These are phyloP conservation scores for Cyclotella atomus DNA, from an alignment of 108 stramenopile species.

Conservation along the genomic window DNA sequence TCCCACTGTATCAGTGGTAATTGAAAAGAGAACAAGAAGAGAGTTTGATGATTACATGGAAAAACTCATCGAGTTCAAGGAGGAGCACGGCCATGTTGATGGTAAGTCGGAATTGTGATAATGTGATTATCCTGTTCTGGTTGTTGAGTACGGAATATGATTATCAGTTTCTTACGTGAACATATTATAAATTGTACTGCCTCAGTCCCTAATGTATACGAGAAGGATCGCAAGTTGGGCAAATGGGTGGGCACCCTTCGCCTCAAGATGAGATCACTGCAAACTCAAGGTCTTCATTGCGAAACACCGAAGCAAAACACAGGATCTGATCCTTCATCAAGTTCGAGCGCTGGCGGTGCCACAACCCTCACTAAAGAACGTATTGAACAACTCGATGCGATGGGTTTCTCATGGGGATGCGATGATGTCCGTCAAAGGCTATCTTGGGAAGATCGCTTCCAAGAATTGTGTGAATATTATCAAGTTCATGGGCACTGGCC, in stretches of 20 bases:
- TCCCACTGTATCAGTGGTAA: neutral
- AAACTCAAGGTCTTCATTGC: neutral
- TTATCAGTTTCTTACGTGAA: no score
- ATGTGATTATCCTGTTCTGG: neutral
- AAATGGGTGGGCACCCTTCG: slow-evolving; percentile 5
- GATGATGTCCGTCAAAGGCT: neutral
- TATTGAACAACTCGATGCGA: neutral
- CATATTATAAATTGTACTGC: no score
- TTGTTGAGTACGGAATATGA: neutral
- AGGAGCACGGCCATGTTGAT: neutral
- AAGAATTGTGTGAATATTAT: slow-evolving; percentile 1
- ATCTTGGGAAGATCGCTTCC: slow-evolving; percentile 1
- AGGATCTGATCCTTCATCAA: no score
- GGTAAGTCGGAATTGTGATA: neutral
- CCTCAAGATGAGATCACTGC: neutral
- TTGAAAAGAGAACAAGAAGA: neutral
- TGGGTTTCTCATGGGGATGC: neutral
- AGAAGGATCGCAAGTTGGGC: neutral
- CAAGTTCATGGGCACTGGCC: slow-evolving; percentile 1
- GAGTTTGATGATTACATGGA: slow-evolving; percentile 2
- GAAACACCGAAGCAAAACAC: neutral
- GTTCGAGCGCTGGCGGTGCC: neutral
- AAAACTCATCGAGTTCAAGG: neutral
- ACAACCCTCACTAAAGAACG: neutral
- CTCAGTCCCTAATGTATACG: neutral